A percentile compares a stretch with the other conserved stretches of the same genome.
Evolutionary conservation across 257 asterid genomes (phyloP).

Genomic region (Pogostemon cablin): DNA sequence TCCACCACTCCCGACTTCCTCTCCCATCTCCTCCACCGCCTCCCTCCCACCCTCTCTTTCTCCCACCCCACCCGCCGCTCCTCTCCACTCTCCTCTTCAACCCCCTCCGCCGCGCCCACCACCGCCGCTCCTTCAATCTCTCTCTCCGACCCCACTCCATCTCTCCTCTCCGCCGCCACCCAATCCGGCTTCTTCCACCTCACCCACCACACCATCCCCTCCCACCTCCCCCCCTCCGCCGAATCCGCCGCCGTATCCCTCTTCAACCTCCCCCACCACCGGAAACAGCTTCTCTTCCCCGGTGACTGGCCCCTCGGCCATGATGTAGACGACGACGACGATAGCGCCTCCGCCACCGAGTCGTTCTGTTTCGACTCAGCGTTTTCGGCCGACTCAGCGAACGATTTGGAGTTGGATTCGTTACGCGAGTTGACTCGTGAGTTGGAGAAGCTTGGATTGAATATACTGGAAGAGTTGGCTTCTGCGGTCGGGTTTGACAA

Average conservation of each 20-base stretch:
- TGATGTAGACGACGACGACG: constrained; percentile 37
- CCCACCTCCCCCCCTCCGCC: constrained; percentile 49
- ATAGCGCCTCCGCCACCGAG: constrained; percentile 36
- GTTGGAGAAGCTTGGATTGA: constrained; percentile 60
- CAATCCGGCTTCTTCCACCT: constrained; percentile 72
- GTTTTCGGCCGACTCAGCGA: constrained; percentile 38
- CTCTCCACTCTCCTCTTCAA: constrained; percentile 21
- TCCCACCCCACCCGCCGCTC: constrained; percentile 45
- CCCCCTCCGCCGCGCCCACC: constrained; percentile 32
- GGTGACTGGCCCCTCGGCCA: constrained; percentile 77
- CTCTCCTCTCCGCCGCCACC: constrained; percentile 53
- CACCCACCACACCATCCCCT: constrained; percentile 52
- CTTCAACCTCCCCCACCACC: constrained; percentile 37
- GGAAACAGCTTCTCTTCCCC: constrained; percentile 48
- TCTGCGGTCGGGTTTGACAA: constrained; percentile 53
- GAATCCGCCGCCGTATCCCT: constrained; percentile 45
- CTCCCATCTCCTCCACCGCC: constrained; percentile 65
- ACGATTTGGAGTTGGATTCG: constrained; percentile 36
- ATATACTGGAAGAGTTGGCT: constrained; percentile 53
- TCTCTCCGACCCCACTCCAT: constrained; percentile 46
- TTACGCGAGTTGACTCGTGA: constrained; percentile 52
- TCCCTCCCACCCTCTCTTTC: constrained; percentile 58
- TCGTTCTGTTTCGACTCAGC: constrained; percentile 58
- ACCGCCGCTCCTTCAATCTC: constrained; percentile 43
- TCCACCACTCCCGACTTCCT: constrained; percentile 44